Conservation (phyloP, 306 rosid genomes). For the Medicago lupulina region DNA sequence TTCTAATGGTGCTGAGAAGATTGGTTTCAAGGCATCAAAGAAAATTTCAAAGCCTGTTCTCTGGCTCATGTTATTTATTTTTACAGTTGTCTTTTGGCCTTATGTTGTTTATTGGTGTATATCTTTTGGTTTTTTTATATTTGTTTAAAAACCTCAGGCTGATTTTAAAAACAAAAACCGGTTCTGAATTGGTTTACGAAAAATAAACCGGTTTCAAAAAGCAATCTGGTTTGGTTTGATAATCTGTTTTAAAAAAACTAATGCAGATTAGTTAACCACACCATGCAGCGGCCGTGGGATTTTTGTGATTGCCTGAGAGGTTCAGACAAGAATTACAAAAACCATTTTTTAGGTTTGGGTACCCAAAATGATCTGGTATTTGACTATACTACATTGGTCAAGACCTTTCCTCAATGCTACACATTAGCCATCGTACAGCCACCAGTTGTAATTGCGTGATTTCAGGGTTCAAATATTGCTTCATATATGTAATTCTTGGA, state of each 20-base stretch:
- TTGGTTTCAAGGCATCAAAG: background rate
- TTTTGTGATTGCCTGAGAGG: slow-evolving; percentile 1
- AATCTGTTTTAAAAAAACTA: background rate
- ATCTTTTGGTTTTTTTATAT: background rate
- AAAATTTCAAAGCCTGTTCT: background rate
- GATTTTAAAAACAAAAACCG: background rate
- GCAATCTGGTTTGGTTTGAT: background rate
- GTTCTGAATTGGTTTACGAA: background rate
- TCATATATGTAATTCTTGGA: slow-evolving; percentile 20
- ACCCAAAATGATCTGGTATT: background rate
- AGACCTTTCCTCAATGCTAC: slow-evolving; percentile 4
- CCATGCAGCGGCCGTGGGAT: background rate
- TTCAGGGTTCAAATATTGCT: slow-evolving; percentile 30
- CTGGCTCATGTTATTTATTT: background rate
- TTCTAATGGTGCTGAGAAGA: background rate
- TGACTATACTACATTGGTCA: background rate
- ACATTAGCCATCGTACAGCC: background rate
- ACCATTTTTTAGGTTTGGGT: background rate
- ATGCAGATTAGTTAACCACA: background rate
- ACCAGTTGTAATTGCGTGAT: slow-evolving; percentile 1
- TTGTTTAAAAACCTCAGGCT: background rate
- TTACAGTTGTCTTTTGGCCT: background rate
- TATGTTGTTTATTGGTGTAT: background rate
- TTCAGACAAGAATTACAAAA: background rate
- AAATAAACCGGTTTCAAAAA: background rate